phyloP scores from a whole-genome alignment of 2,329 filamentous ascomycete genomes.

The Xylariaceae sp. region DNA sequence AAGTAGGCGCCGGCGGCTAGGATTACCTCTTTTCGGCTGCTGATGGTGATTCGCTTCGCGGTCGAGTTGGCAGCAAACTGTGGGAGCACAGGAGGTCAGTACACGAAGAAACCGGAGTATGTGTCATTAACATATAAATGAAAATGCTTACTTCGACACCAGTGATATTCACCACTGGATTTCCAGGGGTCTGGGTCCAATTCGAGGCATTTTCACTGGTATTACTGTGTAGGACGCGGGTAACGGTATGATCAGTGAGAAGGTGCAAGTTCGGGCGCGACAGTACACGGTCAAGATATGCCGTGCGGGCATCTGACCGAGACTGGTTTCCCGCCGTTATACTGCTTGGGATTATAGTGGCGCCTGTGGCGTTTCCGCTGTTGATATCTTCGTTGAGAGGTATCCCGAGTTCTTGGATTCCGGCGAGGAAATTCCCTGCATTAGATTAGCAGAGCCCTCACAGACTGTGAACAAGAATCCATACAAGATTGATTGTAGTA shows the following conservation, averaged over 20 bases:
- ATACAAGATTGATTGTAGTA: slow-evolving; percentile 45
- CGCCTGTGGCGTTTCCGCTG: slow-evolving; percentile 41
- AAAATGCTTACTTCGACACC: slow-evolving; percentile 43
- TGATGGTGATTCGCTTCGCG: slow-evolving; percentile 23
- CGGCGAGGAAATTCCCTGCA: slow-evolving; percentile 42
- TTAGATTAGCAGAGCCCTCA: slow-evolving; percentile 5
- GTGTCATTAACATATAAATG: not conserved
- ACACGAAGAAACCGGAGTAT: not conserved
- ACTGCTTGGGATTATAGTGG: slow-evolving; percentile 42
- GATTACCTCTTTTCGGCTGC: slow-evolving; percentile 36
- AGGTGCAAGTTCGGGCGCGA: slow-evolving; percentile 44
- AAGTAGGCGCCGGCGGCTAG: slow-evolving; percentile 37
- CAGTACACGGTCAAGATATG: slow-evolving; percentile 43
- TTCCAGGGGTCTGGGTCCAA: slow-evolving; percentile 12
- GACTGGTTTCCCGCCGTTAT: slow-evolving; percentile 44
- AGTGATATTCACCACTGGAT: slow-evolving; percentile 24
- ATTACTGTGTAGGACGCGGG: slow-evolving; percentile 37
- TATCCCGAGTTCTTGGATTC: slow-evolving; percentile 42
- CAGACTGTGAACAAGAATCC: not conserved
- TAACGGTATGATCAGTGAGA: slow-evolving; percentile 43
- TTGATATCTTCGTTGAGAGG: slow-evolving; percentile 41
- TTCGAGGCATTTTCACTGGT: slow-evolving; percentile 13
- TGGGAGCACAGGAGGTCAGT: slow-evolving; percentile 2
- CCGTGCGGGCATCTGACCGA: slow-evolving; percentile 43
- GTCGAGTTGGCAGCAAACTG: slow-evolving; percentile 35